Conservation (phyloP, 2,329 filamentous ascomycete genomes). For the Colletotrichum costaricense region DNA sequence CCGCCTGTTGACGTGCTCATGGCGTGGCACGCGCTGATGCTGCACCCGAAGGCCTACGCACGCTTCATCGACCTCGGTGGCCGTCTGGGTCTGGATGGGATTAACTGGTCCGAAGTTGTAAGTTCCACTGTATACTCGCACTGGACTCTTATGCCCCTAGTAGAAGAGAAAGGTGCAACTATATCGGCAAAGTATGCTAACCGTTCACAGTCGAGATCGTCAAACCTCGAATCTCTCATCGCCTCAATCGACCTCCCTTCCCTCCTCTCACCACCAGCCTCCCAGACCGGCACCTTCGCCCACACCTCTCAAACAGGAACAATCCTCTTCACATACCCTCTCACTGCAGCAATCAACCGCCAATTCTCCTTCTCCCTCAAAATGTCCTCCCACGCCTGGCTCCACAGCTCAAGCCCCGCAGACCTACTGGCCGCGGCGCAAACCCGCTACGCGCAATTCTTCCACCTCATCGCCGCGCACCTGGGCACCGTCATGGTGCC, state of each 20-base stretch:
- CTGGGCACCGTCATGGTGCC: conserved; percentile 48
- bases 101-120: conserved; percentile 27
- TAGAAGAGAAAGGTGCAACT: neutral
- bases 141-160: too few species aligned
- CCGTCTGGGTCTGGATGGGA: conserved; percentile 11
- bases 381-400: conserved; percentile 53
- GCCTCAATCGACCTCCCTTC: conserved; percentile 6
- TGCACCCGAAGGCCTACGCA: conserved; percentile 44
- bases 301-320: conserved; percentile 27
- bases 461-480: conserved; percentile 46
- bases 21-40: conserved; percentile 50
- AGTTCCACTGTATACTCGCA: neutral
- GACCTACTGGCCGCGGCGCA: conserved; percentile 44
- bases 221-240: neutral
- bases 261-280: neutral
- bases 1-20: conserved; percentile 48
- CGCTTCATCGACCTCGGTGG: conserved; percentile 24
- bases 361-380: conserved; percentile 53
- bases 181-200: neutral
- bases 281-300: conserved; percentile 30
- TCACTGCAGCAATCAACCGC: conserved; percentile 47
- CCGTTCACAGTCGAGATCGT: neutral
- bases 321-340: conserved; percentile 33
- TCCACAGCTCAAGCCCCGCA: conserved; percentile 45
- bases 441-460: conserved; percentile 51